Conservation (phyloP, 352 stramenopile genomes). For the Phytophthora boehmeriae region DNA sequence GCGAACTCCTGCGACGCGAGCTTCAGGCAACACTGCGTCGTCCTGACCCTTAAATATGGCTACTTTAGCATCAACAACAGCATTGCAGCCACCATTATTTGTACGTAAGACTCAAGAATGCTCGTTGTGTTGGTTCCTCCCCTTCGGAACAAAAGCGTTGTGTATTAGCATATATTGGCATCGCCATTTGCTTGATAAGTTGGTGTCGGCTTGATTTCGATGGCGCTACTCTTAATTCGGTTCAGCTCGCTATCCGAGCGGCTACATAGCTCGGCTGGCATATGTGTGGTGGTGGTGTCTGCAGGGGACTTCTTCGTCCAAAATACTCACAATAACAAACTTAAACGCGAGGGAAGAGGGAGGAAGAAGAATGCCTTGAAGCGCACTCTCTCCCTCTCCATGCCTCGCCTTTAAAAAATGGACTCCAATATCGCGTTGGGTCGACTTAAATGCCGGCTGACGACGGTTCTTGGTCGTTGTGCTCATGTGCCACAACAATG, state of each 20-base stretch:
- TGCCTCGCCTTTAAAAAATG: slow-evolving; percentile 36
- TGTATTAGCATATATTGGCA: slow-evolving; percentile 24
- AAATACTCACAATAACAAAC: slow-evolving; percentile 47
- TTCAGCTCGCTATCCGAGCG: slow-evolving; percentile 18
- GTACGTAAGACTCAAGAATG: not conserved
- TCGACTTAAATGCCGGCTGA: slow-evolving; percentile 56
- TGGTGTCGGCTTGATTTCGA: slow-evolving; percentile 29
- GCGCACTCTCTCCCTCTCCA: slow-evolving; percentile 12
- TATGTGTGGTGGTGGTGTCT: slow-evolving; percentile 19
- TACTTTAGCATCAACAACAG: not conserved
- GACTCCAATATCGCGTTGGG: slow-evolving; percentile 14
- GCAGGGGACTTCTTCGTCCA: slow-evolving; percentile 23
- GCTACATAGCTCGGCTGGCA: slow-evolving; percentile 16
- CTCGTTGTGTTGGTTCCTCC: slow-evolving; percentile 14
- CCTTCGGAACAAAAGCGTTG: slow-evolving; percentile 27
- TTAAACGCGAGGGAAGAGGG: slow-evolving; percentile 12
- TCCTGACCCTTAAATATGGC: not conserved
- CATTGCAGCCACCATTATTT: not conserved
- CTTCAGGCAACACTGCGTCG: slow-evolving; percentile 3
- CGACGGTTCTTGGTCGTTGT: slow-evolving; percentile 52
- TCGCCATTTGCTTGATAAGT: slow-evolving; percentile 32
- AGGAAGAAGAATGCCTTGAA: not conserved
- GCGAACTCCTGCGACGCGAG: slow-evolving; percentile 33
- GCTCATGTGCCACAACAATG: slow-evolving; percentile 40
- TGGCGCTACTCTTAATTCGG: slow-evolving; percentile 29